Evolutionary conservation across 2,329 filamentous ascomycete species (phyloP).

Genomic region (Cladobotryum mycophilum): DNA sequence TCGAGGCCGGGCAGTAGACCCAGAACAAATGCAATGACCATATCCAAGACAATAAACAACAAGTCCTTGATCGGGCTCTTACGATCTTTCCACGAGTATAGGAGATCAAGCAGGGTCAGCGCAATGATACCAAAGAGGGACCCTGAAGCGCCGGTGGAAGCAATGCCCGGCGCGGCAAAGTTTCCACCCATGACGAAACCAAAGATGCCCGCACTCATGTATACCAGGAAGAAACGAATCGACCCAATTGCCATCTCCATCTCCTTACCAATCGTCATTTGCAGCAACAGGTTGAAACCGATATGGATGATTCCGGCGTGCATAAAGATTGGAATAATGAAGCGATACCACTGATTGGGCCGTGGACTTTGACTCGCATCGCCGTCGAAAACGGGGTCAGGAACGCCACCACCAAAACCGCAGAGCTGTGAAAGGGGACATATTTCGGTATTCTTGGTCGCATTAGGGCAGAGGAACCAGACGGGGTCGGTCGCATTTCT

Average conservation of each 20-base stretch:
- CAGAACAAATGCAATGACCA: slow-evolving; percentile 84
- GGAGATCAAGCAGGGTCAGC: slow-evolving; percentile 76
- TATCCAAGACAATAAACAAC: slow-evolving; percentile 78
- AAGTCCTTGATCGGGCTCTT: slow-evolving; percentile 72
- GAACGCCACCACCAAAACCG: slow-evolving; percentile 67
- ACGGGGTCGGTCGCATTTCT: slow-evolving; percentile 33
- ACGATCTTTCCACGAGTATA: slow-evolving; percentile 88
- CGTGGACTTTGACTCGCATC: slow-evolving; percentile 45
- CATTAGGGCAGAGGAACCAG: slow-evolving; percentile 75
- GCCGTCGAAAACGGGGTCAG: slow-evolving; percentile 56
- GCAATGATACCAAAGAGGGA: slow-evolving; percentile 88
- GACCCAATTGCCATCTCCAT: slow-evolving; percentile 89
- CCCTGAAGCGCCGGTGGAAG: slow-evolving; percentile 85
- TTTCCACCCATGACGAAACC: slow-evolving; percentile 94
- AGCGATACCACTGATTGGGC: slow-evolving; percentile 94
- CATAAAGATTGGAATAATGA: slow-evolving; percentile 92
- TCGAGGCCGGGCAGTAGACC: slow-evolving; percentile 88
- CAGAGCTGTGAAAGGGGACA: slow-evolving; percentile 78
- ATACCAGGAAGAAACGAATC: slow-evolving; percentile 82
- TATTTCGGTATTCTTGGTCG: slow-evolving; percentile 52
- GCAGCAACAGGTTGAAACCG: slow-evolving; percentile 87
- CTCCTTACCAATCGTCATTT: slow-evolving; percentile 82
- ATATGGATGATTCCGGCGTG: slow-evolving; percentile 94
- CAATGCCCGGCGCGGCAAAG: slow-evolving; percentile 73
- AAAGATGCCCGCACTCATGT: slow-evolving; percentile 87